These are phyloP conservation scores for Umbelopsis ramanniana DNA, from an alignment of 192 early-diverging fungal genomes.

Conservation along the genomic window DNA sequence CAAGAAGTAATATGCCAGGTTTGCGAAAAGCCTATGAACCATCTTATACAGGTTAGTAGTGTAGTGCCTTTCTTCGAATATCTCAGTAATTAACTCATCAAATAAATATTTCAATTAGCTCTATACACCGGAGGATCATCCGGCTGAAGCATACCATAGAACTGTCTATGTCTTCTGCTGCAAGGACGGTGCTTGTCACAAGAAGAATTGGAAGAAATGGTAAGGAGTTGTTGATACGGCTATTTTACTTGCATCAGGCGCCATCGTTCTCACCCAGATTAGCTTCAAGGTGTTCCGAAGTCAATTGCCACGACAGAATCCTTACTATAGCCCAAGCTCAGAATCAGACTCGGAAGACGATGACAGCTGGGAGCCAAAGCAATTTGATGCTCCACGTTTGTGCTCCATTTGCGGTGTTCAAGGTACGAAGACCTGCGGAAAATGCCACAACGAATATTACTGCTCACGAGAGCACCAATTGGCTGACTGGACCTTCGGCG, in stretches of 20 bases:
- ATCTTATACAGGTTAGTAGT: constrained; percentile 78
- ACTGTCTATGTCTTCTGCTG: constrained; percentile 93
- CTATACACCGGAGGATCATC: constrained; percentile 92
- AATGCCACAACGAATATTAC: constrained; percentile 75
- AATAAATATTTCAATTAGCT: constrained; percentile 51
- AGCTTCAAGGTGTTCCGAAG: constrained; percentile 87
- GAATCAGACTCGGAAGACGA: constrained; percentile 43
- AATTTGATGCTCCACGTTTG: constrained; percentile 31
- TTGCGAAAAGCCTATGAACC: constrained; percentile 74
- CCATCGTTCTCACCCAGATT: background rate
- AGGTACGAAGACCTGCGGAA: constrained; percentile 78
- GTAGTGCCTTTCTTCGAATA: background rate
- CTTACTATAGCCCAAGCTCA: constrained; percentile 55
- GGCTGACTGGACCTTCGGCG: constrained; percentile 78
- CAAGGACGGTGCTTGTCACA: constrained; percentile 84
- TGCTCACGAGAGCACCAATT: constrained; percentile 88
- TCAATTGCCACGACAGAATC: constrained; percentile 78
- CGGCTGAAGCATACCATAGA: constrained; percentile 86
- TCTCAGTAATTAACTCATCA: too few relatives aligned
- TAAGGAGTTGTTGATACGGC: constrained; percentile 24
- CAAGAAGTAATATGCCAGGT: constrained; percentile 70
- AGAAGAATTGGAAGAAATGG: constrained; percentile 55
- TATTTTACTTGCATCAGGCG: background rate
- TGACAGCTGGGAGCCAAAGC: constrained; percentile 31
- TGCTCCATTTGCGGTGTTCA: constrained; percentile 76